Percentiles rank a stretch among this genome's conserved stretches.
Conservation (phyloP, 805 yeast genomes). For the Monosporozyma servazzii region DNA sequence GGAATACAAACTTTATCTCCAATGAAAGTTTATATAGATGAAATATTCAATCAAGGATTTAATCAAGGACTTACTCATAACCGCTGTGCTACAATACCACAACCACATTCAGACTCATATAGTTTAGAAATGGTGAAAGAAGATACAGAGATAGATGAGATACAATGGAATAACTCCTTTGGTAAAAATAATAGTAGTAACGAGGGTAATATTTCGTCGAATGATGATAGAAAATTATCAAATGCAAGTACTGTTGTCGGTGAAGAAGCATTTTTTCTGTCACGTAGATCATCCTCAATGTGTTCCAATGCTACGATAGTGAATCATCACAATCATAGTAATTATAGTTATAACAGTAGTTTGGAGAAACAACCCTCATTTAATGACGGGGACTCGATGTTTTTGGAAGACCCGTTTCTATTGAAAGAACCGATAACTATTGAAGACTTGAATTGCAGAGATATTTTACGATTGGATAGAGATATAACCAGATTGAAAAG, state of each 20-base stretch:
- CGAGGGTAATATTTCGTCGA: neutral
- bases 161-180: neutral
- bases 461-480: neutral
- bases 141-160: neutral
- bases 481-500: neutral
- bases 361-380: neutral
- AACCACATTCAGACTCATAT: neutral
- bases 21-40: constrained; percentile 2
- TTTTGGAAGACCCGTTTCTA: neutral
- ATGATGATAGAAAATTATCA: constrained; percentile 3
- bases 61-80: neutral
- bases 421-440: neutral
- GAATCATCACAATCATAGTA: neutral
- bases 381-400: neutral
- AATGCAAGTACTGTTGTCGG: constrained; percentile 1
- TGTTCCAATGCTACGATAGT: neutral
- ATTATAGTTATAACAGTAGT: neutral
- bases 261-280: neutral
- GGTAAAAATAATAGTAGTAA: neutral
- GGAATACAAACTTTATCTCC: constrained; percentile 7
- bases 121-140: neutral
- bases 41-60: constrained; percentile 1
- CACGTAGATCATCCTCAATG: neutral
- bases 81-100: neutral
- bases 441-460: neutral